These are phyloP conservation scores for Arctium minus DNA, from an alignment of 129 eudicot species.

Conservation along the genomic window DNA sequence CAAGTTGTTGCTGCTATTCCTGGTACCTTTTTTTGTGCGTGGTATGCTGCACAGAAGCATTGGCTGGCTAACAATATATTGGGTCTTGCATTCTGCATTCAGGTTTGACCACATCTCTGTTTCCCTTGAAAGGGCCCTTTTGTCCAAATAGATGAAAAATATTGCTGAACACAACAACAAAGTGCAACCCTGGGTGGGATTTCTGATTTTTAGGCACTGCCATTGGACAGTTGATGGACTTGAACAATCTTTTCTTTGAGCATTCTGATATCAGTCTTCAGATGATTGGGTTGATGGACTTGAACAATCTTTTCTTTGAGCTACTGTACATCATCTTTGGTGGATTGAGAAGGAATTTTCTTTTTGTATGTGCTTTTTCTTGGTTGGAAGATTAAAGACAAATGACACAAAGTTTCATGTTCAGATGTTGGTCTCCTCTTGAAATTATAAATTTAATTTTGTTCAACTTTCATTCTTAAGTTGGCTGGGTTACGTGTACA, in stretches of 20 bases:
- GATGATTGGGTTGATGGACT: neutral
- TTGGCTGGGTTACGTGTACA: neutral
- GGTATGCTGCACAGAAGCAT: constrained; percentile 97
- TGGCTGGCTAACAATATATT: constrained; percentile 90
- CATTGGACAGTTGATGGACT: neutral
- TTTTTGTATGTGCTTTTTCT: neutral
- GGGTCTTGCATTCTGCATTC: constrained; percentile 97
- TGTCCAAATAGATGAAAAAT: neutral
- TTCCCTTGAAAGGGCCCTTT: neutral
- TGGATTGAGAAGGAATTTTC: neutral
- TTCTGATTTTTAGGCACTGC: neutral
- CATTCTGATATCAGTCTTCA: neutral
- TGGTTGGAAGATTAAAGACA: neutral
- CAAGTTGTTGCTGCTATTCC: constrained; percentile 89
- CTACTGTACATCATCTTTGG: neutral
- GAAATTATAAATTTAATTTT: no score
- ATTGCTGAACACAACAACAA: neutral
- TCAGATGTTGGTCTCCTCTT: neutral
- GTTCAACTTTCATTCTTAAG: neutral
- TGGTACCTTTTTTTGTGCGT: constrained; percentile 88
- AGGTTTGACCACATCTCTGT: constrained; percentile 38
- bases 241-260: neutral
- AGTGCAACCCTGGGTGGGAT: neutral
- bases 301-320: neutral
- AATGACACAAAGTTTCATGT: neutral